A percentile compares a stretch with the other conserved stretches of the same genome.
Conservation (phyloP, 192 early-diverging fungal genomes). For the Rhizoclosmatium globosum region DNA sequence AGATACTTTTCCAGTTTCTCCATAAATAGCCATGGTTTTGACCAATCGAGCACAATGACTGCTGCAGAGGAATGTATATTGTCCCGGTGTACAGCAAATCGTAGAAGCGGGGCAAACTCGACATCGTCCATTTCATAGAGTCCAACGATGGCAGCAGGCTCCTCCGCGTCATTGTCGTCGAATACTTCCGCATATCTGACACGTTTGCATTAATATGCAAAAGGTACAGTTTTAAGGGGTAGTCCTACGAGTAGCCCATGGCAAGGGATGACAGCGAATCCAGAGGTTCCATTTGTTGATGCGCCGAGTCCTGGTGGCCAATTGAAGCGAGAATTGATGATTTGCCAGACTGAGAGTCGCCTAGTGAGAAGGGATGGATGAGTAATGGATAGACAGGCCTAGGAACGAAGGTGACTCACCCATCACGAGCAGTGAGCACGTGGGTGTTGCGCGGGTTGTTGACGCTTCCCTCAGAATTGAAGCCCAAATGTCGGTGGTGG, state of each 20-base stretch:
- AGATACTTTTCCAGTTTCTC: slow-evolving; percentile 83
- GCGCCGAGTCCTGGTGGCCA: slow-evolving; percentile 60
- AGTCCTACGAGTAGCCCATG: slow-evolving; percentile 69
- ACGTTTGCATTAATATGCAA: too few species aligned
- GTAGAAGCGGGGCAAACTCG: slow-evolving; percentile 41
- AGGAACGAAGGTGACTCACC: slow-evolving; percentile 51
- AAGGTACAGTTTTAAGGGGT: too few species aligned
- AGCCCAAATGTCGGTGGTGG: slow-evolving; percentile 73
- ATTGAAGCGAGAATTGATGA: slow-evolving; percentile 73
- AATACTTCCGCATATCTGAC: slow-evolving; percentile 70
- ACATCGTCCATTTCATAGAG: slow-evolving; percentile 82
- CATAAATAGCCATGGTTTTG: slow-evolving; percentile 86
- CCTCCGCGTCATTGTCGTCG: slow-evolving; percentile 84
- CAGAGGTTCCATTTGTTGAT: slow-evolving; percentile 47
- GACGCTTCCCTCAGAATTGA: slow-evolving; percentile 79
- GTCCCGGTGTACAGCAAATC: slow-evolving; percentile 71
- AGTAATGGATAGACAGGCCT: too few species aligned
- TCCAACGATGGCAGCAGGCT: slow-evolving; percentile 76
- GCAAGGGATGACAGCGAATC: slow-evolving; percentile 60
- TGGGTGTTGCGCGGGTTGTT: slow-evolving; percentile 75
- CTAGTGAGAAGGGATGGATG: slow-evolving; percentile 38
- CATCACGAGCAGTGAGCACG: slow-evolving; percentile 83
- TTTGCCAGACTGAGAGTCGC: slow-evolving; percentile 85
- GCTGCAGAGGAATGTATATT: slow-evolving; percentile 71
- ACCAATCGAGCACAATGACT: slow-evolving; percentile 90